These are phyloP conservation scores for Ophiostoma australiae DNA, from an alignment of 2,329 filamentous ascomycete species.

Conservation along the genomic window DNA sequence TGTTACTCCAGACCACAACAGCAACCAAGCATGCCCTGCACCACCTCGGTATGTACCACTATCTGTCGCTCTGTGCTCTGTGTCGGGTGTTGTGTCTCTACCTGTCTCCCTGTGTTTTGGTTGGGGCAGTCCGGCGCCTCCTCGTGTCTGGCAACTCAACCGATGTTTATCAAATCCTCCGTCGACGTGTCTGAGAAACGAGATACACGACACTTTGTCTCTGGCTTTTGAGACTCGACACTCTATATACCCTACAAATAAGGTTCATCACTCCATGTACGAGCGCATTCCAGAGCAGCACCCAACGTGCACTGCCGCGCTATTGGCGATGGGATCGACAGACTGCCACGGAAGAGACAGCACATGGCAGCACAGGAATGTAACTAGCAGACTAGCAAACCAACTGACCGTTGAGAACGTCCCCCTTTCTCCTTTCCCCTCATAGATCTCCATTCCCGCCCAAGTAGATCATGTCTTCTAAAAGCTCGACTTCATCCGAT, in stretches of 20 bases:
- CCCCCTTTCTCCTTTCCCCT: neutral
- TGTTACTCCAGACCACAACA: conserved; percentile 17
- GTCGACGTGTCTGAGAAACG: neutral
- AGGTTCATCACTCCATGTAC: neutral
- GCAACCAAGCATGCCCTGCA: conserved; percentile 24
- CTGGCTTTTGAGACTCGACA: neutral
- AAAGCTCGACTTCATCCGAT: conserved; percentile 25
- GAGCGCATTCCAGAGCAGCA: neutral
- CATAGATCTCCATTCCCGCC: conserved; percentile 14
- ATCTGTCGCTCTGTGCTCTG: neutral
- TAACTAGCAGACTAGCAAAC: conserved; percentile 19
- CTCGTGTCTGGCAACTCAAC: neutral
- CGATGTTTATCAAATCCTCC: conserved; percentile 2
- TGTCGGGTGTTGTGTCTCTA: neutral
- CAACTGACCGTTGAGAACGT: neutral
- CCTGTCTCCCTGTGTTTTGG: neutral
- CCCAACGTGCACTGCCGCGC: neutral
- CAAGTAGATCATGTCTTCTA: conserved; percentile 28
- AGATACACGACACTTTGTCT: neutral
- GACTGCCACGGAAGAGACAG: neutral
- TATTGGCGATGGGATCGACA: neutral
- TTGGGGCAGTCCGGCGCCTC: conserved; percentile 13
- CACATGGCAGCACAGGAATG: conserved; percentile 15
- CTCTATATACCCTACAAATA: neutral
- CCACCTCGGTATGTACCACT: conserved; percentile 21